A percentile compares a stretch with the other conserved stretches of the same genome.
phyloP scores from a whole-genome alignment of 1,139 yeast species.

The Arxiozyma heterogenica region DNA sequence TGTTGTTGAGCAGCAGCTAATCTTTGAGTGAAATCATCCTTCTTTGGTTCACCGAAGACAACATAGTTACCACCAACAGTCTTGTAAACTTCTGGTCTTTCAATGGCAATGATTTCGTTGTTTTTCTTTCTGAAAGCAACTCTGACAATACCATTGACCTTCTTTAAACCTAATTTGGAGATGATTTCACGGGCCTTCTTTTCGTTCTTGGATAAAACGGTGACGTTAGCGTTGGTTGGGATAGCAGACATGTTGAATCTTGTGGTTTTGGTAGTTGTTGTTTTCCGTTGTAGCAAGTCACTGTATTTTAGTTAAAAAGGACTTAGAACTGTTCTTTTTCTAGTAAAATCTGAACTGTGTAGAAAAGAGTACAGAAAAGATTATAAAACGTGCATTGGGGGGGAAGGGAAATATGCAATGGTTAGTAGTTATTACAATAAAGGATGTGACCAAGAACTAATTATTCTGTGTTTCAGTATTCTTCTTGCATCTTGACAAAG shows the following conservation, averaged over 20 bases:
- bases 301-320: background rate
- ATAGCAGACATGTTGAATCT: conserved; percentile 12
- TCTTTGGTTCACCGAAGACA: conserved; percentile 97
- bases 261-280: background rate
- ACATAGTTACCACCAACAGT: conserved; percentile 91
- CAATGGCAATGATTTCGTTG: conserved; percentile 87
- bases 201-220: conserved; percentile 81
- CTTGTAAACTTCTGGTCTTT: conserved; percentile 90
- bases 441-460: too few relatives aligned
- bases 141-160: conserved; percentile 85
- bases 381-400: too few relatives aligned
- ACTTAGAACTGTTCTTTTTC: background rate
- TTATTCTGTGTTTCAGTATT: too few relatives aligned
- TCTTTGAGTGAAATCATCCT: conserved; percentile 82
- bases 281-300: background rate
- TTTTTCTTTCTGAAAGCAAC: conserved; percentile 95
- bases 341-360: conserved; percentile 41
- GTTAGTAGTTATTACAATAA: too few relatives aligned
- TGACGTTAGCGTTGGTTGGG: conserved; percentile 72
- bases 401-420: too few relatives aligned
- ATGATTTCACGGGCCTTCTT: conserved; percentile 92
- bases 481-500: too few relatives aligned
- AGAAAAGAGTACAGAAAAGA: conserved; percentile 41
- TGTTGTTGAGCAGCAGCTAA: conserved; percentile 65
- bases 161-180: conserved; percentile 84